These are phyloP conservation scores for Xylariaceae sp. DNA, from an alignment of 2,329 filamentous ascomycete species.

Conservation along the genomic window DNA sequence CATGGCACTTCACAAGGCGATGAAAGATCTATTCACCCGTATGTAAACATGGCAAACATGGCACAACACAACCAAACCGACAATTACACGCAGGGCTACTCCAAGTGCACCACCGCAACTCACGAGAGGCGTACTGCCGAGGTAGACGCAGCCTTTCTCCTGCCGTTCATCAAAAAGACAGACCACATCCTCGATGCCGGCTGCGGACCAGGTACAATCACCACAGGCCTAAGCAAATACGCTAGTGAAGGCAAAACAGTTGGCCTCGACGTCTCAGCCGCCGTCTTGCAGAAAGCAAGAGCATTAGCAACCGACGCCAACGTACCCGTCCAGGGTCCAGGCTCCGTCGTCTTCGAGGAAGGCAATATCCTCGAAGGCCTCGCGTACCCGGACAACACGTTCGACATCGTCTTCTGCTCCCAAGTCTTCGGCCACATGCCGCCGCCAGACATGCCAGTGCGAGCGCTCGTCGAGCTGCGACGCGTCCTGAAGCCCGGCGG, in stretches of 20 bases:
- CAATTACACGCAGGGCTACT: constrained; percentile 49
- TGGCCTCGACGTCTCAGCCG: constrained; percentile 48
- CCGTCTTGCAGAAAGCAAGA: constrained; percentile 43
- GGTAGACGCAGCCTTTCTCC: constrained; percentile 51
- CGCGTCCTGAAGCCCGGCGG: constrained; percentile 53
- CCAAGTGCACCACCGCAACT: constrained; percentile 45
- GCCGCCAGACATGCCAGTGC: constrained; percentile 36
- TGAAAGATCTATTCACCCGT: too few species aligned
- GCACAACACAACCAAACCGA: constrained; percentile 2
- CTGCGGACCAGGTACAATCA: constrained; percentile 58
- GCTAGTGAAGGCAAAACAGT: constrained; percentile 49
- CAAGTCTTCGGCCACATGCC: constrained; percentile 53
- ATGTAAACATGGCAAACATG: constrained; percentile 14
- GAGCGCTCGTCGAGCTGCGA: constrained; percentile 49
- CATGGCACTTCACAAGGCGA: too few species aligned
- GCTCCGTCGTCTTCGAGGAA: constrained; percentile 41
- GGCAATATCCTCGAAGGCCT: constrained; percentile 47
- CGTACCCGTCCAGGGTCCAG: constrained; percentile 1
- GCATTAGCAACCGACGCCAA: constrained; percentile 26
- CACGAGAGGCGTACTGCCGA: constrained; percentile 52
- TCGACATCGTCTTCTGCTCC: constrained; percentile 53
- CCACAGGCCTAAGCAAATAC: constrained; percentile 49
- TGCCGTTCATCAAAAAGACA: constrained; percentile 48
- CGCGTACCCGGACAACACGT: constrained; percentile 47
- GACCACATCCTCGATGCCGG: constrained; percentile 55